Evolutionary conservation across 2,329 filamentous ascomycete genomes (phyloP).

Genomic region (Celoporthe dispersa): DNA sequence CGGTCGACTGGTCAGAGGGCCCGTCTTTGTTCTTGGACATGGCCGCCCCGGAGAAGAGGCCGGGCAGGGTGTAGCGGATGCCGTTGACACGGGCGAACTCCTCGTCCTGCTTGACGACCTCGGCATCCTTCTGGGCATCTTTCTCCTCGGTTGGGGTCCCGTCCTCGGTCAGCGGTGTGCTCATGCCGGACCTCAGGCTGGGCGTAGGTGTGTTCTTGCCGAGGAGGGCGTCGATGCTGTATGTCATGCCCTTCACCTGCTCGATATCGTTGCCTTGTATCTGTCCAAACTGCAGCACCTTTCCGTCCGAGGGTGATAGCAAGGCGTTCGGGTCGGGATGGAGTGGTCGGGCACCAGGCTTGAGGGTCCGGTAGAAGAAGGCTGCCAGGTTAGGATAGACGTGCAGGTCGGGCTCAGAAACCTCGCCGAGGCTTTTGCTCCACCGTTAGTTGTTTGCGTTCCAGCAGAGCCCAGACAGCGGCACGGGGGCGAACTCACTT

Average conservation of each 20-base stretch:
- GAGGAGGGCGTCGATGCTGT: constrained; percentile 89
- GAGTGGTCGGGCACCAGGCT: constrained; percentile 83
- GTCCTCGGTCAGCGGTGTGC: constrained; percentile 39
- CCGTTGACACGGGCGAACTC: constrained; percentile 95
- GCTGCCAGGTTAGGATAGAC: constrained; percentile 90
- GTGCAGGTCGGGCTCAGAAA: constrained; percentile 85
- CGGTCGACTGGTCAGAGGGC: constrained; percentile 74
- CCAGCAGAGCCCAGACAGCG: constrained; percentile 11
- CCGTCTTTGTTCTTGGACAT: constrained; percentile 51
- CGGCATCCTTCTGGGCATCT: constrained; percentile 54
- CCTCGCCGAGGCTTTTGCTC: constrained; percentile 74
- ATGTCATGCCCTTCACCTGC: constrained; percentile 98
- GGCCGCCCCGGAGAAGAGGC: constrained; percentile 76
- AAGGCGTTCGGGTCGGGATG: constrained; percentile 81
- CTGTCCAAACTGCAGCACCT: constrained; percentile 86
- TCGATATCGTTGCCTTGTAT: constrained; percentile 95
- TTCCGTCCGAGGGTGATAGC: constrained; percentile 87
- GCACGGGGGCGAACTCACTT: constrained; percentile 50
- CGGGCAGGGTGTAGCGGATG: constrained; percentile 91
- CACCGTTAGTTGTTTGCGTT: constrained; percentile 33
- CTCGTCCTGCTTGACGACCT: constrained; percentile 78
- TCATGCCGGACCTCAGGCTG: constrained; percentile 46
- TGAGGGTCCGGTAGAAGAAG: constrained; percentile 96
- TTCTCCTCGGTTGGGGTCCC: constrained; percentile 37
- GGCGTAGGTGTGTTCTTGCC: constrained; percentile 66